Conservation (phyloP, 2,329 filamentous ascomycete species). For the Graphilbum sp. region DNA sequence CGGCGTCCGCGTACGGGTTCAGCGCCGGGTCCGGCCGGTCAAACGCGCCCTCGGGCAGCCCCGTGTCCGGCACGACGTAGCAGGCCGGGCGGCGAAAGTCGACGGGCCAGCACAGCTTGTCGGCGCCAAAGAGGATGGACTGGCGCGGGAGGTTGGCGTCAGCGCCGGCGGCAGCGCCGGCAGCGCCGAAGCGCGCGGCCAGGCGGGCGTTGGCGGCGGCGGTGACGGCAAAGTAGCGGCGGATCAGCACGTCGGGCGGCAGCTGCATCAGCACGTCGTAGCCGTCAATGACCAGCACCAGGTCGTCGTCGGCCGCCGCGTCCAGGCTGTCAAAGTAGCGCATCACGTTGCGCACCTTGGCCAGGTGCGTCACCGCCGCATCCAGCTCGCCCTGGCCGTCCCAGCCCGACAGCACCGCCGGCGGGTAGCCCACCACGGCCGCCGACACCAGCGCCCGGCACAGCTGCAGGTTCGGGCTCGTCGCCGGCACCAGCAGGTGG, state of each 20-base stretch:
- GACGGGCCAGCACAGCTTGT: constrained; percentile 4
- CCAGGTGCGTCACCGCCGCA: constrained; percentile 2
- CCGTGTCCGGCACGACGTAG: constrained; percentile 1
- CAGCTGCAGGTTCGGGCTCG: neutral
- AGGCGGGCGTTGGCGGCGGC: constrained; percentile 1
- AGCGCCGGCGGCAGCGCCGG: neutral
- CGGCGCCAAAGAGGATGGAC: constrained; percentile 1
- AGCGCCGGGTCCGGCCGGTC: too few species aligned
- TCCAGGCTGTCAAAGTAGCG: constrained; percentile 1
- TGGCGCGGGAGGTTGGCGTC: neutral
- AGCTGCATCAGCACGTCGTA: constrained; percentile 4
- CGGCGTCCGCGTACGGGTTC: too few species aligned
- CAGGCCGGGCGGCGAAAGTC: constrained; percentile 2
- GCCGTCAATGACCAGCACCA: constrained; percentile 4
- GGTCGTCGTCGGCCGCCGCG: constrained; percentile 1
- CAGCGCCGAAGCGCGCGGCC: neutral
- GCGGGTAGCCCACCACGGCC: constrained; percentile 1
- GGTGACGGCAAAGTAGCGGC: constrained; percentile 2
- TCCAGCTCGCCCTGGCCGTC: constrained; percentile 2
- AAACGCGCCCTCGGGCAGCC: neutral
- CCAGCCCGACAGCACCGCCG: constrained; percentile 1
- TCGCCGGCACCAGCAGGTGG: constrained; percentile 1
- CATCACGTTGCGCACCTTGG: constrained; percentile 2
- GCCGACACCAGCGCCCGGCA: constrained; percentile 1
- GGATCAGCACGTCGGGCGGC: constrained; percentile 1